phyloP scores from a whole-genome alignment of 148 eudicot species.

The Dianthus caryophyllus region DNA sequence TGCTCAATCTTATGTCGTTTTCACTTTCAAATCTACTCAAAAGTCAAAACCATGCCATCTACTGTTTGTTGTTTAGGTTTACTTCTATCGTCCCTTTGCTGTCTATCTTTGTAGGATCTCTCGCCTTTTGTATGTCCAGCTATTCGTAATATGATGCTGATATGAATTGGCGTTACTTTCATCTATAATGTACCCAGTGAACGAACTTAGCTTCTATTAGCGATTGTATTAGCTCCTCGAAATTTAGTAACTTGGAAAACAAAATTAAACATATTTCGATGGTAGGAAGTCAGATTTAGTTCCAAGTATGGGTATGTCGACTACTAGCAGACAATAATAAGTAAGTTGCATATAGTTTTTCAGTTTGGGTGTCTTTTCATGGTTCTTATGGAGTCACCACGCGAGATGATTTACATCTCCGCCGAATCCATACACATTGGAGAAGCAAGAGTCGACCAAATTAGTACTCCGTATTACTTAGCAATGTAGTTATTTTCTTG shows the following conservation, averaged over 20 bases:
- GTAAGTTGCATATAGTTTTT: not conserved
- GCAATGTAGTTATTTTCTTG: not conserved
- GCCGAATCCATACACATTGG: not conserved
- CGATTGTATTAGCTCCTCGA: not conserved
- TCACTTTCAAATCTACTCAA: too few species aligned
- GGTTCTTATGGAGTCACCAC: too few species aligned
- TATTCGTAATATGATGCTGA: not conserved
- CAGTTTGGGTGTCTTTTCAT: too few species aligned
- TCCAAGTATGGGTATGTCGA: not conserved
- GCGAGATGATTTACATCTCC: not conserved
- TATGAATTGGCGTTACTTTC: not conserved
- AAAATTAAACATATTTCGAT: not conserved
- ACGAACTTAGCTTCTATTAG: not conserved
- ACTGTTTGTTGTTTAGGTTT: not conserved
- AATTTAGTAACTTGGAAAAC: not conserved
- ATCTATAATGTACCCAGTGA: not conserved
- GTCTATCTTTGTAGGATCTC: not conserved
- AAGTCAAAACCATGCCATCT: not conserved
- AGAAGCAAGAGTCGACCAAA: not conserved
- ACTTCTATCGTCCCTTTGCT: not conserved
- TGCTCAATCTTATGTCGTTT: not conserved
- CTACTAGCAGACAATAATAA: not conserved
- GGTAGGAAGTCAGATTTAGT: too few species aligned
- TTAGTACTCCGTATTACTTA: not conserved
- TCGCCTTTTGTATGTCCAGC: not conserved